phyloP scores from a whole-genome alignment of 164 flowering plant species.

The Piper longum region DNA sequence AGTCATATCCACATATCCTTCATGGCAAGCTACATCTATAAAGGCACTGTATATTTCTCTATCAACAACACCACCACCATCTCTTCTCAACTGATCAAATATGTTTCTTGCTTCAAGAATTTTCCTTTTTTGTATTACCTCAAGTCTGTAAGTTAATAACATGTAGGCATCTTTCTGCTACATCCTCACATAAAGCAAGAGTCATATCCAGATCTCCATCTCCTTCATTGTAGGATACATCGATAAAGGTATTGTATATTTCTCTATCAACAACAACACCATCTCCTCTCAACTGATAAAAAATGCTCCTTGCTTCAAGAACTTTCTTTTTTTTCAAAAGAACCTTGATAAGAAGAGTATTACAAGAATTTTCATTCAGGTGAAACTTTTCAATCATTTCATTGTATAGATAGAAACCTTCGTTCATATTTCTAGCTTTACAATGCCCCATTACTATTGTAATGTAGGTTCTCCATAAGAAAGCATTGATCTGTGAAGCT shows the following conservation, averaged over 20 bases:
- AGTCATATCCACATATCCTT: too few relatives aligned
- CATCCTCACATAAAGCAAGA: too few relatives aligned
- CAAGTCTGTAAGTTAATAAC: too few relatives aligned
- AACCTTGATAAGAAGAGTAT: conserved; percentile 25
- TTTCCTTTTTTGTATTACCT: conserved; percentile 7
- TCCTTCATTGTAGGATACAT: too few relatives aligned
- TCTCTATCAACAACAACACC: conserved; percentile 8
- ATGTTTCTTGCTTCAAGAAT: conserved; percentile 15
- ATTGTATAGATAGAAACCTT: conserved; percentile 17
- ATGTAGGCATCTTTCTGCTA: too few relatives aligned
- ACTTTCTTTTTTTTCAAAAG: conserved; percentile 17
- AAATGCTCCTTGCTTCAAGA: conserved; percentile 16
- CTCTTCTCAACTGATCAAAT: conserved; percentile 21
- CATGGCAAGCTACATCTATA: too few relatives aligned
- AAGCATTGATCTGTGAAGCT: conserved; percentile 17
- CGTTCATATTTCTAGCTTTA: conserved; percentile 26
- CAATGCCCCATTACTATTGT: conserved; percentile 22
- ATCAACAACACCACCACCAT: conserved; percentile 6
- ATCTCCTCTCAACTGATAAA: conserved; percentile 20
- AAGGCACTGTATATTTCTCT: conserved; percentile 1
- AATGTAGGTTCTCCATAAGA: conserved; percentile 20
- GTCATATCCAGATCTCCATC: too few relatives aligned
- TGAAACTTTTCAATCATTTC: conserved; percentile 17
- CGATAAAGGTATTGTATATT: not conserved
- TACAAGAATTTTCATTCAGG: conserved; percentile 17